These are phyloP conservation scores for Penicillium sclerotiorum DNA, from an alignment of 2,329 filamentous ascomycete genomes.

Conservation along the genomic window DNA sequence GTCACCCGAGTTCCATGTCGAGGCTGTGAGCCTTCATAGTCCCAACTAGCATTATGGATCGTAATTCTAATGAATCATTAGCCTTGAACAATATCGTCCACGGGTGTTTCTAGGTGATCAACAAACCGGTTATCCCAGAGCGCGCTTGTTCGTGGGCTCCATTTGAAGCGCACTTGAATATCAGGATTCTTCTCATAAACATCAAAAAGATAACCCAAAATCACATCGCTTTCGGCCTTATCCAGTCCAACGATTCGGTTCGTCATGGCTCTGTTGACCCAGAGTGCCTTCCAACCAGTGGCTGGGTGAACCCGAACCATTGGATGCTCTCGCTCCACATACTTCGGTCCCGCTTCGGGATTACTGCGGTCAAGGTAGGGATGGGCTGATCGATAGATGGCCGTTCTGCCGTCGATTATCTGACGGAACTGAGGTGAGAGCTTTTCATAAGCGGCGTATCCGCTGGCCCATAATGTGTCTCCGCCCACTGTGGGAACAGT, in stretches of 20 bases:
- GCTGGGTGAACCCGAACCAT: constrained; percentile 71
- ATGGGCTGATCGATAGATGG: constrained; percentile 68
- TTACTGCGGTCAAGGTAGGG: constrained; percentile 67
- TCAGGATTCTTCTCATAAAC: constrained; percentile 71
- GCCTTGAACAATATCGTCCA: too few relatives aligned
- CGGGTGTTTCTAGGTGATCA: background rate
- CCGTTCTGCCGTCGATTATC: constrained; percentile 68
- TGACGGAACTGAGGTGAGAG: constrained; percentile 69
- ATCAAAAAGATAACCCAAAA: constrained; percentile 67
- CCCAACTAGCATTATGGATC: constrained; percentile 74
- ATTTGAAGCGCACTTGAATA: constrained; percentile 72
- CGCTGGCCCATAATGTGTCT: constrained; percentile 72
- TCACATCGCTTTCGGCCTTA: constrained; percentile 67
- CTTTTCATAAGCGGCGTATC: constrained; percentile 73
- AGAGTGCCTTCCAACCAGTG: constrained; percentile 74
- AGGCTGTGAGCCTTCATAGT: constrained; percentile 68
- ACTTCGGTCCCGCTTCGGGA: constrained; percentile 63
- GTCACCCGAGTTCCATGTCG: constrained; percentile 74
- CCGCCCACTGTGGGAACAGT: constrained; percentile 66
- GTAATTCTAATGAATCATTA: constrained; percentile 57
- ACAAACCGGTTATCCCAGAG: constrained; percentile 70
- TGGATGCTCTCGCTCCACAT: constrained; percentile 68
- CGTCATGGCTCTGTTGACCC: constrained; percentile 72
- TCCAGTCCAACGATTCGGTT: constrained; percentile 69
- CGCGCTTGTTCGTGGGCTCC: constrained; percentile 67